phyloP scores from a whole-genome alignment of 768 basidiomycete species.

The Lentinula detonsa region DNA sequence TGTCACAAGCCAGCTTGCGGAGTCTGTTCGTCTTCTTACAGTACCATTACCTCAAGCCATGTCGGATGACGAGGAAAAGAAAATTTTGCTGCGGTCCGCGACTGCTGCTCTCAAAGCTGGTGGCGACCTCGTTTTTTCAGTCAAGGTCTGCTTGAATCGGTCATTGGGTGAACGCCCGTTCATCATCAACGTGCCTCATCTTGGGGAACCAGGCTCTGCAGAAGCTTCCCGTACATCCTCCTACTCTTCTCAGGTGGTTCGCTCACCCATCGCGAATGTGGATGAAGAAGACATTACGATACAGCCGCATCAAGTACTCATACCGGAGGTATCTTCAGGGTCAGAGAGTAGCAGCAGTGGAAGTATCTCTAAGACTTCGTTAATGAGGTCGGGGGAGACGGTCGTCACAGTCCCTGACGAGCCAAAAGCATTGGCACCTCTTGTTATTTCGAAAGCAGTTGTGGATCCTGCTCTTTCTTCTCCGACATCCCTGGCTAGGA shows the following conservation, averaged over 20 bases:
- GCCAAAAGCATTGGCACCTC: slow-evolving; percentile 25
- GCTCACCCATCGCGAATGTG: slow-evolving; percentile 30
- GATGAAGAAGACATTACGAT: slow-evolving; percentile 61
- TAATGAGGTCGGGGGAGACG: slow-evolving; percentile 41
- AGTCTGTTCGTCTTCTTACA: slow-evolving; percentile 79
- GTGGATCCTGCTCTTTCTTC: slow-evolving; percentile 41
- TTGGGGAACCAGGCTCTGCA: slow-evolving; percentile 34
- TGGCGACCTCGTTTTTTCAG: slow-evolving; percentile 81
- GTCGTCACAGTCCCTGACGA: slow-evolving; percentile 45
- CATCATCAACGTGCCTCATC: slow-evolving; percentile 55
- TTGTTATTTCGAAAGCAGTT: slow-evolving; percentile 20
- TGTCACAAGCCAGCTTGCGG: slow-evolving; percentile 80
- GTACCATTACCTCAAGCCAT: slow-evolving; percentile 35
- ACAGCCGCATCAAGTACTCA: background rate
- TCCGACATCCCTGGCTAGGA: slow-evolving; percentile 43
- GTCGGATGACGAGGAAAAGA: slow-evolving; percentile 81
- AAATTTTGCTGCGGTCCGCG: slow-evolving; percentile 71
- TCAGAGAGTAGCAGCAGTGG: slow-evolving; percentile 49
- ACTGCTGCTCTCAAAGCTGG: slow-evolving; percentile 85
- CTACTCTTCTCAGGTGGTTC: slow-evolving; percentile 33
- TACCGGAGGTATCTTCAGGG: slow-evolving; percentile 37
- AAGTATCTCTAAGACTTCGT: slow-evolving; percentile 39
- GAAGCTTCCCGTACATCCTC: slow-evolving; percentile 18
- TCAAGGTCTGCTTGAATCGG: slow-evolving; percentile 74
- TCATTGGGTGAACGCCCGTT: slow-evolving; percentile 57